Evolutionary conservation across 2,329 filamentous ascomycete species (phyloP), one percentile per base, ranked within the genome.

Genomic region (Pseudocercospora macadamiae): DNA sequence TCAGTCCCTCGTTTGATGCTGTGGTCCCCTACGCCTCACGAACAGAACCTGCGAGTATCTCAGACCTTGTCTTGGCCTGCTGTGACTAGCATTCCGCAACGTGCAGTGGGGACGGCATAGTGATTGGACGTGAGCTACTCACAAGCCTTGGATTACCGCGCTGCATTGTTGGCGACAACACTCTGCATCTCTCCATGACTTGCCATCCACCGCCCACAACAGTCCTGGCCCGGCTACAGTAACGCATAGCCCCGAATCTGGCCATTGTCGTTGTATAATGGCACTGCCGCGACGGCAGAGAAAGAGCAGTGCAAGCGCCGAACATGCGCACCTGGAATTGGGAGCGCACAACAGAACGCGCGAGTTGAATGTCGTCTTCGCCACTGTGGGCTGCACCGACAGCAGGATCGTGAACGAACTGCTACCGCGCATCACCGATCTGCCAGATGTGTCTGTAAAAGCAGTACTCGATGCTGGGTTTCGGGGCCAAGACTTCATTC

Each of bases 381-480:
- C 69, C n/a, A 74, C 71, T 16, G 64, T 67, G 5, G 72, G 71
- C 39, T 74, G 71, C 52, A 66, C 68, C 19, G 70, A 74, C 55
- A 36, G 61, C 6, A 65, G 59, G 37, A 70, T 75, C 30, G 64
- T 74, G 49, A 61, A 66, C 37, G 57, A 68, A 6, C 60, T 75
- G n/a, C 64, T 74, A 12, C 70, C 71, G 4, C 65, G 62, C 18
- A 65, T 75, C 36, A 66, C 68, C 7, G 61, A 65, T 14, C 63
- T 73, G 3, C 68, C 70, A 28, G 71, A 73, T 57, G 70, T 73
- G 45, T 70, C 72, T 14, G 51, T 74, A 7, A 66, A 68, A 32
- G 67, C 72, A n/a, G 62, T 75, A 4, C 67, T 74, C 45, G 73
- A 75, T 55, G 61, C 66, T 9, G 67, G 60, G 34, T 73, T 71